Conservation (phyloP, 805 yeast species). For the Ogataea corticis region DNA sequence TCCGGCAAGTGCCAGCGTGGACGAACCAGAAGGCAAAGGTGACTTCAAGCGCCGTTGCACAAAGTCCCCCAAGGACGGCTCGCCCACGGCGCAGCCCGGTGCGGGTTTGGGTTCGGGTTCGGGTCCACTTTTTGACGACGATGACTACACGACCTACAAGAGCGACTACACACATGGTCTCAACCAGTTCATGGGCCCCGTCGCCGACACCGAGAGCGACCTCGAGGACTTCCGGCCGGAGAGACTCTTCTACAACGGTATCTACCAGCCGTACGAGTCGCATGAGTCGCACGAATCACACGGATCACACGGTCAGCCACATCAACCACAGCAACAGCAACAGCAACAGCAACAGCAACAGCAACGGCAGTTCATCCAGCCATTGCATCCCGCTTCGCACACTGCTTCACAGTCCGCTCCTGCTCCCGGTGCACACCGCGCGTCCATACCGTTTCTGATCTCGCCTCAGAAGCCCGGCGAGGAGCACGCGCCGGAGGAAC, state of each 20-base stretch:
- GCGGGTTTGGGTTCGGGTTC: too few species aligned
- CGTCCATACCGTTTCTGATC: slow-evolving; percentile 11
- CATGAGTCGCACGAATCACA: neutral
- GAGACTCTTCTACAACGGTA: slow-evolving; percentile 9
- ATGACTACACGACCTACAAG: neutral
- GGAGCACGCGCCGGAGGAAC: neutral
- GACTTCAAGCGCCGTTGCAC: neutral
- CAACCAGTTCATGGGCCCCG: neutral
- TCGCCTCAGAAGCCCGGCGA: neutral
- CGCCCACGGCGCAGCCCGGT: neutral
- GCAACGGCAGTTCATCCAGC: neutral
- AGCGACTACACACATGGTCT: neutral
- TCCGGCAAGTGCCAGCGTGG: neutral
- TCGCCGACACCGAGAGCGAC: slow-evolving; percentile 7
- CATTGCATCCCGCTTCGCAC: slow-evolving; percentile 1
- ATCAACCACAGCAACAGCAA: neutral
- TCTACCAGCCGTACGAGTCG: neutral
- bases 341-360: neutral
- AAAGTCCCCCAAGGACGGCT: neutral
- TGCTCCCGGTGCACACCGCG: slow-evolving; percentile 1
- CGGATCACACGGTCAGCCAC: neutral
- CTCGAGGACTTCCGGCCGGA: slow-evolving; percentile 14
- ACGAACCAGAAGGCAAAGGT: neutral
- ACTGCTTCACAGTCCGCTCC: too few species aligned
- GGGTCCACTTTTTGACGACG: neutral